phyloP scores from a whole-genome alignment of 192 early-diverging fungal genomes.

The Dispira simplex region DNA sequence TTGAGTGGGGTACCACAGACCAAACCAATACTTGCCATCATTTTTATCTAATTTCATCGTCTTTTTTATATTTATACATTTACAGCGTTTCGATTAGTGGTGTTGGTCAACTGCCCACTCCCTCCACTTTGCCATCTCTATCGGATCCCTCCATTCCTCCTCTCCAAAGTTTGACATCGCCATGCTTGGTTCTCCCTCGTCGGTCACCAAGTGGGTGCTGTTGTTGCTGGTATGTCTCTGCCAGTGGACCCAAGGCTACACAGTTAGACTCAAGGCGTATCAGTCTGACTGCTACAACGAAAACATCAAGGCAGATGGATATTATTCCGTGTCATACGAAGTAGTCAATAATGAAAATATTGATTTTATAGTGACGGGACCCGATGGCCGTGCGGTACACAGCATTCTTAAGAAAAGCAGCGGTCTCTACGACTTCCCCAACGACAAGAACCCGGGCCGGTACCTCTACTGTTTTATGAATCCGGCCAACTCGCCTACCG shows the following conservation, averaged over 20 bases:
- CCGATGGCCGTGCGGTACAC: slow-evolving; percentile 15
- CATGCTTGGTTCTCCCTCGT: too few relatives aligned
- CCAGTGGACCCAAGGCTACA: background rate
- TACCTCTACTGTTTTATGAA: slow-evolving; percentile 71
- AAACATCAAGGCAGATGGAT: background rate
- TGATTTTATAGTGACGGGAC: slow-evolving; percentile 14
- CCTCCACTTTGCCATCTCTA: too few relatives aligned
- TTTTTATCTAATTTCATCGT: too few relatives aligned
- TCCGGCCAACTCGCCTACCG: slow-evolving; percentile 37
- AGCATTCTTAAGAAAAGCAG: slow-evolving; percentile 12
- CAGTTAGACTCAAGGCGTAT: background rate
- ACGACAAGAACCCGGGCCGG: slow-evolving; percentile 34
- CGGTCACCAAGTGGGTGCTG: background rate
- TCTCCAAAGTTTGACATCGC: too few relatives aligned
- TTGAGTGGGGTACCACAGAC: too few relatives aligned
- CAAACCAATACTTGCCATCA: too few relatives aligned
- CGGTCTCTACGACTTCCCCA: slow-evolving; percentile 18
- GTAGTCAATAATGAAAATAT: background rate
- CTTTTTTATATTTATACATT: too few relatives aligned
- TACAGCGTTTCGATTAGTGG: too few relatives aligned
- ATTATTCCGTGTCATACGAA: slow-evolving; percentile 10
- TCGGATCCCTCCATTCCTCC: too few relatives aligned
- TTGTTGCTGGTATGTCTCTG: background rate
- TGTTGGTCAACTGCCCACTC: too few relatives aligned
- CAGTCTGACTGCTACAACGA: slow-evolving; percentile 6